These are phyloP conservation scores for Pyricularia sp. DNA, from an alignment of 2,329 filamentous ascomycete genomes.

Conservation along the genomic window DNA sequence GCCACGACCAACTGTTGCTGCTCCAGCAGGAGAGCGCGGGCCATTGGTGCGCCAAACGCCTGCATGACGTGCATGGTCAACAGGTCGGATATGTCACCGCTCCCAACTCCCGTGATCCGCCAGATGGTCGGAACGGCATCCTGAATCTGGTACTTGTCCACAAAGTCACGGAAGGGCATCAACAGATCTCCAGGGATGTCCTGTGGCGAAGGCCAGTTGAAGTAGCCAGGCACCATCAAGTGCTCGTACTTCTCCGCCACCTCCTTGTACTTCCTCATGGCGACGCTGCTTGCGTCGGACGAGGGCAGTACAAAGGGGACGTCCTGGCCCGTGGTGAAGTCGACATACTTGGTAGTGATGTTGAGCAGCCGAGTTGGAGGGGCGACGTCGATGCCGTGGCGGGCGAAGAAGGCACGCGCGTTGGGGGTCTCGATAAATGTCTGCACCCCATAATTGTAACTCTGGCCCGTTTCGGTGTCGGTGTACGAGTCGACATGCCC, in stretches of 20 bases:
- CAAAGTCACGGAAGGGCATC: conserved; percentile 29
- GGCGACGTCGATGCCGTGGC: conserved; percentile 27
- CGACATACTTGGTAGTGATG: conserved; percentile 14
- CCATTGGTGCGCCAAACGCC: conserved; percentile 12
- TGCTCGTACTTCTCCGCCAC: conserved; percentile 14
- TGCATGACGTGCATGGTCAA: conserved; percentile 11
- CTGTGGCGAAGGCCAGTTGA: conserved; percentile 2
- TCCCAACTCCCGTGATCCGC: conserved; percentile 11
- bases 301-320: conserved; percentile 9
- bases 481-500: conserved; percentile 39
- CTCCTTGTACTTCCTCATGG: conserved; percentile 8
- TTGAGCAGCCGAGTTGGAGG: conserved; percentile 14
- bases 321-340: conserved; percentile 20
- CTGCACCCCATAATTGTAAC: conserved; percentile 27
- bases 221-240: conserved; percentile 9
- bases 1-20: conserved; percentile 11
- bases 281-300: conserved; percentile 2
- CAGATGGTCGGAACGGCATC: conserved; percentile 19
- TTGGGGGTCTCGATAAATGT: conserved; percentile 26
- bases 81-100: conserved; percentile 12
- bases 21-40: conserved; percentile 12
- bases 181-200: conserved; percentile 32
- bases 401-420: conserved; percentile 31
- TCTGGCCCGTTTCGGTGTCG: conserved; percentile 25
- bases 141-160: conserved; percentile 28